Conservation (phyloP, 306 rosid species). For the Dalbergia cultrata region DNA sequence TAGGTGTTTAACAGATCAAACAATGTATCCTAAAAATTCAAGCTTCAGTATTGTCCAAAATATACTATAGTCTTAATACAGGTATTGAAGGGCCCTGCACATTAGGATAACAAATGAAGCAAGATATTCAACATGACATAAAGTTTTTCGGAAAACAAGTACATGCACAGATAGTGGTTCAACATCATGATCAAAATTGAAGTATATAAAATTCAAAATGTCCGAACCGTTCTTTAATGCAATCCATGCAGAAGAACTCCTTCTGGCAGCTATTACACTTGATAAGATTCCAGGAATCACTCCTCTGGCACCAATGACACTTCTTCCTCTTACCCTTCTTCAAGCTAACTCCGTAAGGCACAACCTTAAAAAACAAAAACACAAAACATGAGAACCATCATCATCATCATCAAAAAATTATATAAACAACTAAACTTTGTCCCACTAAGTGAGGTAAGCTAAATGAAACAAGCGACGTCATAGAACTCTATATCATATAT, state of each 20-base stretch:
- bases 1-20: slow-evolving; percentile 38
- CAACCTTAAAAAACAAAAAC: slow-evolving; percentile 50
- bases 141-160: neutral
- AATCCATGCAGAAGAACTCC: slow-evolving; percentile 82
- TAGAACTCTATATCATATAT: too few relatives aligned
- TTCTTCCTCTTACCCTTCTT: slow-evolving; percentile 72
- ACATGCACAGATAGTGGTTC: slow-evolving; percentile 9
- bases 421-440: too few relatives aligned
- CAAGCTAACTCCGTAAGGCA: slow-evolving; percentile 59
- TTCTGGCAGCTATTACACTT: slow-evolving; percentile 86
- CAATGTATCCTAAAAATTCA: slow-evolving; percentile 15
- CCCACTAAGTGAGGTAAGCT: too few relatives aligned
- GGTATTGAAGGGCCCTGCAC: neutral
- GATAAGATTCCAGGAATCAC: slow-evolving; percentile 67
- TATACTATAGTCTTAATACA: slow-evolving; percentile 5
- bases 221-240: slow-evolving; percentile 84
- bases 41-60: slow-evolving; percentile 31
- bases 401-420: neutral
- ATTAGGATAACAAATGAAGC: slow-evolving; percentile 30
- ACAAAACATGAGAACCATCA: slow-evolving; percentile 24
- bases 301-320: slow-evolving; percentile 90
- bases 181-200: slow-evolving; percentile 17
- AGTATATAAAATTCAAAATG: slow-evolving; percentile 34
- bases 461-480: too few relatives aligned
- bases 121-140: slow-evolving; percentile 25